These are phyloP conservation scores for Metschnikowia cerradonensis DNA, from an alignment of 805 yeast species.

Conservation along the genomic window DNA sequence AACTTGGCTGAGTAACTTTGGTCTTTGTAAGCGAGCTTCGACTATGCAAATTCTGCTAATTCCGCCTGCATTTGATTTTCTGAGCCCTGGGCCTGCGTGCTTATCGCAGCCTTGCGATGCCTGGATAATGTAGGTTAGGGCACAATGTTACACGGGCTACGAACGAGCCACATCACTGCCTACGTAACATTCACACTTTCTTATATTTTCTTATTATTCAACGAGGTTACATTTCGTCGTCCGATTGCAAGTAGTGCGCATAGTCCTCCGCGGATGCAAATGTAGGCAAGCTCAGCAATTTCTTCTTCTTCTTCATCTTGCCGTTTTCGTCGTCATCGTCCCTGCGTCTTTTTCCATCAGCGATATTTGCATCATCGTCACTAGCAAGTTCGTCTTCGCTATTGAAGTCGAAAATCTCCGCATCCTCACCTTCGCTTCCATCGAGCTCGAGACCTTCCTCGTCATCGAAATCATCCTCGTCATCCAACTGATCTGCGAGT, in stretches of 20 bases:
- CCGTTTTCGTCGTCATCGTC: slow-evolving; percentile 27
- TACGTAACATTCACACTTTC: background rate
- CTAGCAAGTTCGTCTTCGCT: slow-evolving; percentile 9
- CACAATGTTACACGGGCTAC: background rate
- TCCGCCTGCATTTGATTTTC: background rate
- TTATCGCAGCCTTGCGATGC: background rate
- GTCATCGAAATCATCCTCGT: slow-evolving; percentile 27
- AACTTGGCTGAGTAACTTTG: background rate
- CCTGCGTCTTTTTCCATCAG: slow-evolving; percentile 23
- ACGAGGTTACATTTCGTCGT: slow-evolving; percentile 31
- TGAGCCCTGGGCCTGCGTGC: background rate
- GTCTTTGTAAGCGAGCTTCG: background rate
- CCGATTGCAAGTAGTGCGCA: slow-evolving; percentile 65
- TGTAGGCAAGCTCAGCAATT: slow-evolving; percentile 66
- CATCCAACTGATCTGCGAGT: slow-evolving; percentile 23
- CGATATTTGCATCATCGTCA: slow-evolving; percentile 14
- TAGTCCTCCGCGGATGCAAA: slow-evolving; percentile 90
- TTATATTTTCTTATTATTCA: background rate
- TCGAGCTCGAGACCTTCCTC: slow-evolving; percentile 30
- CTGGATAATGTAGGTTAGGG: background rate
- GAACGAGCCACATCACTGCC: background rate
- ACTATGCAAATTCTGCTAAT: background rate
- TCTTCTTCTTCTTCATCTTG: slow-evolving; percentile 50
- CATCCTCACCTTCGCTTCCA: slow-evolving; percentile 13
- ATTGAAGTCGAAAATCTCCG: background rate